These are phyloP conservation scores for Pichia sp. DNA, from an alignment of 1,139 yeast species.

Conservation along the genomic window DNA sequence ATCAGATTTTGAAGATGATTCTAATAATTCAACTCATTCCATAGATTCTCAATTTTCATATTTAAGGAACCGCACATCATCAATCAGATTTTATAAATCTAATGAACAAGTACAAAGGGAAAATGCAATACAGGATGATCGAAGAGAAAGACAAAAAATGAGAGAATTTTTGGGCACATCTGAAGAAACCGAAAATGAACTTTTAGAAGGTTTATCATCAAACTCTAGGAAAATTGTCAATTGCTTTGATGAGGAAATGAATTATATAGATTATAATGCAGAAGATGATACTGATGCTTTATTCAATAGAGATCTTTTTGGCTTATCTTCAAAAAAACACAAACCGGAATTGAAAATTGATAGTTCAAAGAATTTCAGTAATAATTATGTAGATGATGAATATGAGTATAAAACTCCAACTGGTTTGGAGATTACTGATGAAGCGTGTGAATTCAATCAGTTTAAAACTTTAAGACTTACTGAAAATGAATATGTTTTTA, in stretches of 20 bases:
- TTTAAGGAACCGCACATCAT: conserved; percentile 49
- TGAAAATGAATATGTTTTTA: background rate
- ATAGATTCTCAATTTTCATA: conserved; percentile 43
- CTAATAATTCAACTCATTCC: conserved; percentile 4
- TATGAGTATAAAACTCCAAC: conserved; percentile 1
- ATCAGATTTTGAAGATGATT: background rate
- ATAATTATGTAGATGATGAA: background rate
- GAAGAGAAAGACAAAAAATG: conserved; percentile 7
- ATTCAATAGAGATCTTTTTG: conserved; percentile 35
- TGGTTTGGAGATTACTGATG: background rate
- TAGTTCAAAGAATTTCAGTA: background rate
- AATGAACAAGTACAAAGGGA: conserved; percentile 32
- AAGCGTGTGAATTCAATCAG: background rate
- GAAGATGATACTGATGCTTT: conserved; percentile 38
- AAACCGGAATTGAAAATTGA: background rate
- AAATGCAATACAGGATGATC: conserved; percentile 16
- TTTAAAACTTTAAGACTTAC: background rate
- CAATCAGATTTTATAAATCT: conserved; percentile 47
- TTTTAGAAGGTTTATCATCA: conserved; percentile 4
- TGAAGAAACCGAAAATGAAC: conserved; percentile 30
- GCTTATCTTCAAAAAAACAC: conserved; percentile 1
- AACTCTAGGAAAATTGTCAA: conserved; percentile 1
- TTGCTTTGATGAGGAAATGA: conserved; percentile 47
- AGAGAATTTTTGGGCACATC: conserved; percentile 28
- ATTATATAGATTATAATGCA: conserved; percentile 36